Percentiles rank a stretch among this genome's conserved stretches.
These are phyloP conservation scores for Cicer pinnatifidum DNA, from an alignment of 306 rosid genomes.

Conservation along the genomic window DNA sequence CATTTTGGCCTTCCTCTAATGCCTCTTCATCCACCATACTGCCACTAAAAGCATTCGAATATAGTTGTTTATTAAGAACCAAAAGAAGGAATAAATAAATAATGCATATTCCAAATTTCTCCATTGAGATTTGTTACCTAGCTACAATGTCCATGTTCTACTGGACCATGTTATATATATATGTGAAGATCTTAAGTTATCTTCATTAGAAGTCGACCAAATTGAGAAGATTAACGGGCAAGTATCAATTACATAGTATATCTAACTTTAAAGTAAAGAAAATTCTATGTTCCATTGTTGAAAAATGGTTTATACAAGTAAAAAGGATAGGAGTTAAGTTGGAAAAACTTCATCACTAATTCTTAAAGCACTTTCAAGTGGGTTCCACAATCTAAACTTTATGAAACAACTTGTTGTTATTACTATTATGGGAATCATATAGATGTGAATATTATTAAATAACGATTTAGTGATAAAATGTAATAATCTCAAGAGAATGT, in stretches of 20 bases:
- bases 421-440: neutral
- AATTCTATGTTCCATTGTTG: constrained; percentile 37
- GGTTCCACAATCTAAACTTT: constrained; percentile 45
- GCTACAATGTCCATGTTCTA: constrained; percentile 38
- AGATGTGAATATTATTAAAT: neutral
- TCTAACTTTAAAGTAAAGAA: constrained; percentile 80
- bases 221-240: constrained; percentile 49
- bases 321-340: constrained; percentile 61
- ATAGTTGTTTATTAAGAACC: constrained; percentile 35
- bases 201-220: constrained; percentile 29
- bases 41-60: constrained; percentile 43
- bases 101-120: constrained; percentile 29
- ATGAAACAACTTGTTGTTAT: constrained; percentile 10
- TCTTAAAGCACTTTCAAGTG: constrained; percentile 45
- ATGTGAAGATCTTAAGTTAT: constrained; percentile 20
- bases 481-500: neutral
- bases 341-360: constrained; percentile 30
- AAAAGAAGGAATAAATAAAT: constrained; percentile 50
- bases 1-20: constrained; percentile 49
- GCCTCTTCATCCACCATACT: constrained; percentile 44
- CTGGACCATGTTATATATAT: constrained; percentile 50
- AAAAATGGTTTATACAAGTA: constrained; percentile 35
- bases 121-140: constrained; percentile 56
- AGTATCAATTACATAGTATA: constrained; percentile 47
- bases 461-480: constrained; percentile 6